Evolutionary conservation across 805 yeast species (phyloP), one percentile per base, ranked within the genome.

Genomic region (Brettanomyces nanus): DNA sequence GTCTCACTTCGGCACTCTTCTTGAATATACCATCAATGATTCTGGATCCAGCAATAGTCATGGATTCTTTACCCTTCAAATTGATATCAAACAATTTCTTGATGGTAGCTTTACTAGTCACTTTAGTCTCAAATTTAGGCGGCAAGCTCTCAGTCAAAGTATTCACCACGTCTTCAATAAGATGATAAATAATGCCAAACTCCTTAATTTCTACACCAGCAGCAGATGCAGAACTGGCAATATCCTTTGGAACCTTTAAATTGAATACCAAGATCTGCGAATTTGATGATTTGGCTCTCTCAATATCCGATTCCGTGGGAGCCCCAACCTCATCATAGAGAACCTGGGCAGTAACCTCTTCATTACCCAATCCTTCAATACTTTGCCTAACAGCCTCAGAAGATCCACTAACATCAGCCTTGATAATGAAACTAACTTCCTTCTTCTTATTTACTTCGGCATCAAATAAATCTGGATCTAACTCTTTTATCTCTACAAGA

Each of bases 381-480:
- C 90, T 77, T 56, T 89, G 96, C 28, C 66, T 71, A 25, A 92
- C 83, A 2, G 98, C 98, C 55, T 92, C 98, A 0, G 85, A 83
- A 1, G 97, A 89, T 0, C 98, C 98, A 47, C 80, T 79, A 1
- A 90, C 97, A 61, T 92, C 98, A 0, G 95, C 84, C 54, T 85
- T 86, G 26, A 92, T 66, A 20, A 92, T 78, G 46, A 80, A 86
- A 22, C 76, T 75, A 4, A 75, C 61, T 10, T 61, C 62, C 11
- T 62, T 56, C 2, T 45, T 42, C 3, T 49, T 48, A 3, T 48
- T 49, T 3, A 54, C 63, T 6, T 53, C 61, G 10, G 45, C 46
- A 6, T 52, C 65, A 38, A 57, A 56, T 13, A 59, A 20, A 23
- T 57, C 61, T 3, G 62, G 56, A 38, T 47, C 62, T 48, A 38